These are phyloP conservation scores for Leishmania arabica DNA, from an alignment of 208 protist species.

Conservation along the genomic window DNA sequence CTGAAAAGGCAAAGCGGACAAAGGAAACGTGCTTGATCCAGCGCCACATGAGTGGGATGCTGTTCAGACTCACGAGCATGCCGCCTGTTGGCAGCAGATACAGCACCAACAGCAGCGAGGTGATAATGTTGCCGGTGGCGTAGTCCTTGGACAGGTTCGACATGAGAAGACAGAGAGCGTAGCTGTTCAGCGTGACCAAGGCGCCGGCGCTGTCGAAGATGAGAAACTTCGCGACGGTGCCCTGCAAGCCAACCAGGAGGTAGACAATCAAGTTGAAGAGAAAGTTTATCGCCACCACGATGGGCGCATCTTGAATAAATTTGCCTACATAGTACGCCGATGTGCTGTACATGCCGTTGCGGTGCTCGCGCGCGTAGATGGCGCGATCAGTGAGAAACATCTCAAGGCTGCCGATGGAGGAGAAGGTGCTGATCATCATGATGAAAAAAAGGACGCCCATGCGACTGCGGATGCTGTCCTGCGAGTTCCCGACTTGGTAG, in stretches of 20 bases:
- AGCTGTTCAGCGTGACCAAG: conserved; percentile 66
- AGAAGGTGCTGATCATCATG: conserved; percentile 75
- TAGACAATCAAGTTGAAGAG: conserved; percentile 62
- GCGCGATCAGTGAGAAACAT: conserved; percentile 59
- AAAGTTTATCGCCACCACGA: conserved; percentile 48
- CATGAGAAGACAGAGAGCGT: conserved; percentile 63
- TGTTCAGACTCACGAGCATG: conserved; percentile 61
- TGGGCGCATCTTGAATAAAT: conserved; percentile 58
- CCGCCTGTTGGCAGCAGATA: conserved; percentile 68
- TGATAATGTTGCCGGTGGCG: conserved; percentile 53
- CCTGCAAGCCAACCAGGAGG: conserved; percentile 59
- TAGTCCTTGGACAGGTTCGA: conserved; percentile 66
- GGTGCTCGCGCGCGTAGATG: conserved; percentile 67
- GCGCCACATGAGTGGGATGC: conserved; percentile 57
- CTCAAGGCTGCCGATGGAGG: conserved; percentile 48
- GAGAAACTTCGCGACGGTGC: conserved; percentile 39
- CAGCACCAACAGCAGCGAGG: conserved; percentile 65
- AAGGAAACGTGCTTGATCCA: conserved; percentile 85
- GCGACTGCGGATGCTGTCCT: conserved; percentile 58
- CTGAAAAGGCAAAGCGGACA: conserved; percentile 62
- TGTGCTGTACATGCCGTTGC: conserved; percentile 68
- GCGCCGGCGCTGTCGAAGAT: conserved; percentile 44
- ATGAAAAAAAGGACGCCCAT: conserved; percentile 80
- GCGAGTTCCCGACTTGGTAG: conserved; percentile 53
- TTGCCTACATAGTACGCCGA: conserved; percentile 74